Conservation (phyloP, 2,329 filamentous ascomycete genomes). For the Pseudopyricularia javanii region DNA sequence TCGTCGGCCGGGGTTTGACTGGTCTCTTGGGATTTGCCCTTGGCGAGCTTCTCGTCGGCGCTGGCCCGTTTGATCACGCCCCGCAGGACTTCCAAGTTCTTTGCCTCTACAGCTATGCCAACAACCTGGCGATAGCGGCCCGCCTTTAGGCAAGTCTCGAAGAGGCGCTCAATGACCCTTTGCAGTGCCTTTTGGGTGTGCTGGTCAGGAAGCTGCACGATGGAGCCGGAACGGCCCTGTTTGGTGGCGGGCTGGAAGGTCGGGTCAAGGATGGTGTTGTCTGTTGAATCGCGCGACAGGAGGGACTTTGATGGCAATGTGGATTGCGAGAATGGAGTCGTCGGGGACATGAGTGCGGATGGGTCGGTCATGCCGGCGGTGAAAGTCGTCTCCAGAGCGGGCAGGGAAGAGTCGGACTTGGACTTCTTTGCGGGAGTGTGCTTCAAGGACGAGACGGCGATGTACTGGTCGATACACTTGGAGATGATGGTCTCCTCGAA, state of each 20-base stretch:
- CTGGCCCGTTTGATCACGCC: constrained; percentile 81
- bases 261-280: constrained; percentile 49
- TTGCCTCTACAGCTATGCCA: constrained; percentile 89
- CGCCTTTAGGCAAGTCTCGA: constrained; percentile 76
- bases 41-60: constrained; percentile 65
- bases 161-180: constrained; percentile 74
- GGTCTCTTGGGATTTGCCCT: constrained; percentile 42
- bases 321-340: constrained; percentile 90
- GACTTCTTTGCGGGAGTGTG: constrained; percentile 32
- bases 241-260: constrained; percentile 40
- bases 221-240: constrained; percentile 40
- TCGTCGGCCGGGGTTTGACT: constrained; percentile 62
- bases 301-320: constrained; percentile 88
- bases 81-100: constrained; percentile 77
- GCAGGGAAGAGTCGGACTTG: constrained; percentile 32
- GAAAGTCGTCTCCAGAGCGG: constrained; percentile 73
- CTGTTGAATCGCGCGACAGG: constrained; percentile 67
- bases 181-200: constrained; percentile 72
- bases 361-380: constrained; percentile 53
- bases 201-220: constrained; percentile 55
- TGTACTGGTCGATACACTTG: constrained; percentile 97
- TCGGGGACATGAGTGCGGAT: constrained; percentile 68
- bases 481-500: constrained; percentile 99
- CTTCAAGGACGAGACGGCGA: constrained; percentile 53
- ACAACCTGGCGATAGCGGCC: constrained; percentile 92